Conservation (phyloP, 345 rosid species). For the Iberis pinnata region DNA sequence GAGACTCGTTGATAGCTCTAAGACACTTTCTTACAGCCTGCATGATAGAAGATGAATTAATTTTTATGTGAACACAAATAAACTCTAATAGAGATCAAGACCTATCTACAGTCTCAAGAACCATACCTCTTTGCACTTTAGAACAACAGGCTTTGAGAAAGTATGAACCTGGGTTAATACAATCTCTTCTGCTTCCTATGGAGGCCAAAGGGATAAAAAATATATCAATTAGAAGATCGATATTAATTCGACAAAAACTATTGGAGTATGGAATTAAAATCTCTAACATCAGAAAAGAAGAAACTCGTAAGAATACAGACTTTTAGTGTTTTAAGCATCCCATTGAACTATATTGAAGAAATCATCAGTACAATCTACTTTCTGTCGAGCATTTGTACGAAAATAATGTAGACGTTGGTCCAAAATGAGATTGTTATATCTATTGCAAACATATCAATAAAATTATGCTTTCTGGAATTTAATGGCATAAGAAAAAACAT, state of each 20-base stretch:
- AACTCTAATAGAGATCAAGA: constrained; percentile 5
- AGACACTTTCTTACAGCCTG: constrained; percentile 80
- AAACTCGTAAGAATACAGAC: background rate
- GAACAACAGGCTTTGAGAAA: constrained; percentile 54
- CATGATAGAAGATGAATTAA: constrained; percentile 14
- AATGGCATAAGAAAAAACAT: constrained; percentile 1
- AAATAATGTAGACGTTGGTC: constrained; percentile 10
- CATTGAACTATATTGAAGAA: constrained; percentile 6
- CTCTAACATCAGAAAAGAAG: constrained; percentile 7
- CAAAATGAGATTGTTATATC: constrained; percentile 2
- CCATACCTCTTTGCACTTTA: constrained; percentile 87
- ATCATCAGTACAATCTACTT: constrained; percentile 14
- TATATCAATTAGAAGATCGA: constrained; percentile 19
- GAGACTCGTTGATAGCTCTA: constrained; percentile 95
- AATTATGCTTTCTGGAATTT: background rate
- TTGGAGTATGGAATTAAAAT: background rate
- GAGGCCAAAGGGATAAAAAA: constrained; percentile 23
- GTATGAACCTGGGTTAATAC: constrained; percentile 47
- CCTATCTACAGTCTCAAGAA: constrained; percentile 9
- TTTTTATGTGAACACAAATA: constrained; percentile 6
- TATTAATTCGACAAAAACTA: background rate
- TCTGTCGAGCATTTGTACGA: background rate
- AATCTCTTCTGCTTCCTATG: constrained; percentile 79
- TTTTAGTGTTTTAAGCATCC: constrained; percentile 1
- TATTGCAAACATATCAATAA: constrained; percentile 12